Evolutionary conservation across 2,329 filamentous ascomycete species (phyloP), one percentile per base, ranked within the genome.

Genomic region (Davidsoniella virescens): DNA sequence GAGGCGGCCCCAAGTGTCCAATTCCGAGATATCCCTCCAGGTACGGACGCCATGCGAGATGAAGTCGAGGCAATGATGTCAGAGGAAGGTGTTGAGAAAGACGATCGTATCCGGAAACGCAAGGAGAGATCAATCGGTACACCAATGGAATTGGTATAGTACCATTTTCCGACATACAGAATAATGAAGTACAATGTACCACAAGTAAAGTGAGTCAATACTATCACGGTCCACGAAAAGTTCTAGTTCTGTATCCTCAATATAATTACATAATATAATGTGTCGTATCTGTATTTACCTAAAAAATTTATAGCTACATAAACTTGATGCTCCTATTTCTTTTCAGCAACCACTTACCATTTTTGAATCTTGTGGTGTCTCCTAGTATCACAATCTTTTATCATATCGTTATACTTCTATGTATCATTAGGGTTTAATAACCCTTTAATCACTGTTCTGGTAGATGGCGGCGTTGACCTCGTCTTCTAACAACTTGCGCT

Each of bases 1-100:
- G 73, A 84, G 59, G 76, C 80, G 37, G 86, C 87, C 6, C 92
- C 92, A 0, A 94, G 87, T 58, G 86, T 94, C 25, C 87, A 94
- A 63, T 83, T 87, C 65, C 77, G 78, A 57, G 74, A 78, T 42
- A 84, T 95, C 49, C 87, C 86, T 8, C 82, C 84, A 0, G 85
- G 90, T 59, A 71, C 92, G 5, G 71, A 74, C 16, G 77, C 71
- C 40, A 71, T 84, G 9, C 70, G 83, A 55, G 76, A 82, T 52
- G 76, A 84, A 50, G 76, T 85, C 1, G 84, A 88, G 59, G 72
- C 76, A 49, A 68, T 73, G 55, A 63, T 86, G 45, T 77, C 76
- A 57, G 81, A 85, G 58, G 75, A 81, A 60, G 68, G 67, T 14
- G 73, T 80, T 49, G 76, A 79, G 51, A 70, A 67, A 55, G 70